A percentile compares a stretch with the other conserved stretches of the same genome.
Evolutionary conservation across 202 grass and related monocot genomes (phyloP).

Genomic region (Eragrostis tef): DNA sequence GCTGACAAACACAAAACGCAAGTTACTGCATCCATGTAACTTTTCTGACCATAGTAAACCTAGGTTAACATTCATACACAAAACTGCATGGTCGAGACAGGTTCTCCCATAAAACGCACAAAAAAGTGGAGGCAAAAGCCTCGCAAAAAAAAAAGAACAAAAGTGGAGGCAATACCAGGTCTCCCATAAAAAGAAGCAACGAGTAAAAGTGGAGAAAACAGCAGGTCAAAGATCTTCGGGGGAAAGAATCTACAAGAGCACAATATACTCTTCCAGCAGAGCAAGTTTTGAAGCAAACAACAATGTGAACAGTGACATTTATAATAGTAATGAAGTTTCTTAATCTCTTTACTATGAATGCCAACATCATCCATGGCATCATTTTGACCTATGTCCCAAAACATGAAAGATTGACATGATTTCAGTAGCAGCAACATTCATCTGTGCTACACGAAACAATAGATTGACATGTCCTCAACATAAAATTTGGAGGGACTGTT

Average conservation of each 20-base stretch:
- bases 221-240: constrained; percentile 23
- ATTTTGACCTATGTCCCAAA: neutral
- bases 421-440: neutral
- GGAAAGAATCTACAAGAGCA: neutral
- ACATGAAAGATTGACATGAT: constrained; percentile 6
- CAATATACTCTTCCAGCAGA: constrained; percentile 4
- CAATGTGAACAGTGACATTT: neutral
- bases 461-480: neutral
- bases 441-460: neutral
- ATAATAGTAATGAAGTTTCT: neutral
- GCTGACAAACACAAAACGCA: neutral
- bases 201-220: neutral
- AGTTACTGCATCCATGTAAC: too few relatives aligned
- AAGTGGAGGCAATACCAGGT: neutral
- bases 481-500: neutral
- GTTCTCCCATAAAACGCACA: neutral
- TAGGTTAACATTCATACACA: neutral
- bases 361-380: neutral
- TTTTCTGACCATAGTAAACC: too few relatives aligned
- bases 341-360: neutral
- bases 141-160: too few relatives aligned
- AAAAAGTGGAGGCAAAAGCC: neutral
- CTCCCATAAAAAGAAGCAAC: neutral
- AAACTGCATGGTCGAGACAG: neutral
- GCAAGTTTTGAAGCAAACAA: neutral